Base-by-base conservation (phyloP, 257 asterid species). In the Nemophila menziesii region DNA sequence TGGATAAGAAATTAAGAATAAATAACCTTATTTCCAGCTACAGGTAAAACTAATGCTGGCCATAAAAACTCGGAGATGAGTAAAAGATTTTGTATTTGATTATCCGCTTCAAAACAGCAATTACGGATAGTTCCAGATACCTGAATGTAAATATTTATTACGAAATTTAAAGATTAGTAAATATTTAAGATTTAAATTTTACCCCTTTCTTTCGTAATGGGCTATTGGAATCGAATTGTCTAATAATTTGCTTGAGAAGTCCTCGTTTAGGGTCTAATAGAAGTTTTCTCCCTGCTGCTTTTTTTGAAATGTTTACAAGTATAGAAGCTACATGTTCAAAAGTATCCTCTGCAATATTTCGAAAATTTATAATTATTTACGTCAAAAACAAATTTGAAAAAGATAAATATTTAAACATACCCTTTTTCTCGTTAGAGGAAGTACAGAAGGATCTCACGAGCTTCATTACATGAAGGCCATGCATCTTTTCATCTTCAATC, bases 31-130 rank as follows among this genome's bases (percentile, higher is more conserved):
- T 81, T 81, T 61, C 96, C 98, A 56, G 98, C 92, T 60, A 85
- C 94, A 33, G 98, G 98, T 39, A 90, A 77, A 36, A 85, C 72
- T 24, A 90, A 72, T 24, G 94, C 92, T 15, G 94, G 98, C 98
- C 98, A 90, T 14, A 85, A 78, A 70, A 90, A 90, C 66, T 90
- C 98, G 3, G 96, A 81, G 49, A 71, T 60, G 34, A 90, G 67
- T 56, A 90, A 94, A 62, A 90, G 66, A 69, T 81, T 72, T 37
- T 76, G 98, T 34, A 85, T 73, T 53, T 77, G 94, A 46, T 56
- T 69, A 41, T 85, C 93, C 29, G 98, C 96, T 73, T 90, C 96
- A 49, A 90, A 90, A 60, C 94, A 90, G 71, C 96, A 85, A 70
- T 90, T 90, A n/a, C 94, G 82, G 49, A 90, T 78, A 23, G 98